phyloP scores from a whole-genome alignment of 768 basidiomycete genomes.

The Boletus sp. region DNA sequence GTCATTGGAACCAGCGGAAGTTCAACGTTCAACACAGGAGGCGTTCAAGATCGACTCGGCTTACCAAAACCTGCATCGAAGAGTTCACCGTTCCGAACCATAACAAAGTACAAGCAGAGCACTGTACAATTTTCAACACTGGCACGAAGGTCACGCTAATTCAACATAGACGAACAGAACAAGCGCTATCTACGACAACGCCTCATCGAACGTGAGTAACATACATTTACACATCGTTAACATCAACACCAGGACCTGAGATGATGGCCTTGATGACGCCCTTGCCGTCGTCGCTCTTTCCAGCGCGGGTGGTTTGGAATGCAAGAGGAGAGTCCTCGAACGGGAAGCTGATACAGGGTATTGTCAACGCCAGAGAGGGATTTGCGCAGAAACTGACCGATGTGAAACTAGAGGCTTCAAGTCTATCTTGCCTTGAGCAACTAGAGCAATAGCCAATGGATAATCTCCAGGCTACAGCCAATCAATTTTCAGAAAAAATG shows the following conservation, averaged over 20 bases:
- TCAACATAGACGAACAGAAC: background rate
- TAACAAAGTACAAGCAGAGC: background rate
- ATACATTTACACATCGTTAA: slow-evolving; percentile 37
- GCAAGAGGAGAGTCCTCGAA: slow-evolving; percentile 78
- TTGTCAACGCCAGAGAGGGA: background rate
- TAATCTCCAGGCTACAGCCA: slow-evolving; percentile 72
- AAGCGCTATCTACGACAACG: background rate
- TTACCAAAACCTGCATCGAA: background rate
- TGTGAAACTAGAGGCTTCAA: slow-evolving; percentile 89
- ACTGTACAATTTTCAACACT: background rate
- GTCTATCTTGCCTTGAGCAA: slow-evolving; percentile 76
- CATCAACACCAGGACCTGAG: slow-evolving; percentile 66
- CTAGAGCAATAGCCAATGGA: slow-evolving; percentile 79
- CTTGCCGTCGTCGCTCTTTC: slow-evolving; percentile 84
- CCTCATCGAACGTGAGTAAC: background rate
- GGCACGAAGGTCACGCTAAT: background rate
- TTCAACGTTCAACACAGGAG: background rate
- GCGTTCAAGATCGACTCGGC: background rate
- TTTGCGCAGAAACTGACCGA: slow-evolving; percentile 43
- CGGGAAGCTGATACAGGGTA: slow-evolving; percentile 44
- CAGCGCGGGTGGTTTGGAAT: slow-evolving; percentile 75
- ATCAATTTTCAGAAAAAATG: background rate
- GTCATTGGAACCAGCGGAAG: slow-evolving; percentile 40
- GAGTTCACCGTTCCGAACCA: background rate
- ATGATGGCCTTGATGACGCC: slow-evolving; percentile 88